Evolutionary conservation across 1,284 basidiomycete species (phyloP).

Genomic region (Austroboletus niveus): DNA sequence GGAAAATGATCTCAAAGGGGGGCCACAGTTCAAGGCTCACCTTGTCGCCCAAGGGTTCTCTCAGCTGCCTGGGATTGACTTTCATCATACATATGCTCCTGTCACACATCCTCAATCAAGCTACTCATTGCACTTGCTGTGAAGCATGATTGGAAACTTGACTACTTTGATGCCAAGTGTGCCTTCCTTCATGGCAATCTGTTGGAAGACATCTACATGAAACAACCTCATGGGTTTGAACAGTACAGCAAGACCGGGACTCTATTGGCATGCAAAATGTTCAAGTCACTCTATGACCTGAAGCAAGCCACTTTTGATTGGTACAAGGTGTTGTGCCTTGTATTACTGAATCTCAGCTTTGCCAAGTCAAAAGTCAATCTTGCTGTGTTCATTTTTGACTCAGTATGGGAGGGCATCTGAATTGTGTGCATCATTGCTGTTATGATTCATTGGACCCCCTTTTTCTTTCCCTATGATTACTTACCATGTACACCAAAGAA

Average conservation of each 20-base stretch:
- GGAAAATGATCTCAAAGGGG: background rate
- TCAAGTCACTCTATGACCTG: no score
- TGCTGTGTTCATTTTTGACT: no score
- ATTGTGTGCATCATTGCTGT: no score
- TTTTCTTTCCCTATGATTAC: no score
- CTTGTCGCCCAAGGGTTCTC: conserved; percentile 41
- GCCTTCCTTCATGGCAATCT: conserved; percentile 10
- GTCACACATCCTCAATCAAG: conserved; percentile 22
- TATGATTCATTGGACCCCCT: no score
- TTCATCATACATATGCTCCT: conserved; percentile 25
- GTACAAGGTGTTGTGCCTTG: no score
- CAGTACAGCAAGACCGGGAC: background rate
- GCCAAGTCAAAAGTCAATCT: no score
- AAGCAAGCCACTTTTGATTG: no score
- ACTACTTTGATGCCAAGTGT: conserved; percentile 11
- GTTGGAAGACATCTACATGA: conserved; percentile 10
- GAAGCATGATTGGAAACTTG: conserved; percentile 15
- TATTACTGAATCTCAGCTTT: no score
- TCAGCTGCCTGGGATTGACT: conserved; percentile 40
- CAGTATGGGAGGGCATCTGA: no score
- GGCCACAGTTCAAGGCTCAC: conserved; percentile 32
- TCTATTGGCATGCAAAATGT: no score
- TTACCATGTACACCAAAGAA: no score
- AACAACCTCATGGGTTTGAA: conserved; percentile 6
- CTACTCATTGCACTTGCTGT: conserved; percentile 24